Evolutionary conservation across 106 monocot species (phyloP), one percentile per base, ranked within the genome.

Genomic region (Chionographis japonica): DNA sequence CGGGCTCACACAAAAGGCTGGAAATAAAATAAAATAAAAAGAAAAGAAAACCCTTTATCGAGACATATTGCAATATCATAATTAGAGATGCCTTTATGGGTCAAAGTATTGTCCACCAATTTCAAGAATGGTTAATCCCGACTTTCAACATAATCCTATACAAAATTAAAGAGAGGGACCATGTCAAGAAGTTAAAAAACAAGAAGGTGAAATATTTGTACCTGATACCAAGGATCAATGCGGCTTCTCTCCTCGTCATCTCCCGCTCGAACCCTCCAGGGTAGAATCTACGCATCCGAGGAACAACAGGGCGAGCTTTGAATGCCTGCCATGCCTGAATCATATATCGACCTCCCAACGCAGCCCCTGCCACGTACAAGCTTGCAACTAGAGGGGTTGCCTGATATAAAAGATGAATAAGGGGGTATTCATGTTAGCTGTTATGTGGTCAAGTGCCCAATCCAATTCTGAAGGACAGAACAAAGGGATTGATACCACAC

Each of bases 231-330:
- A 94, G 90, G 63, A 90, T 90, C 43, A 90, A 64, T 56, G 94
- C 94, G 35, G 94, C 90, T 78, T 94, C 94, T 68, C 94, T 74
- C 59, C 77, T 82, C 20, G 83, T 94, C 94, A 94, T 94, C 50
- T 78, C 62, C 40, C 37, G 75, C 74, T 94, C 76, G 35, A 94
- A 94, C n/a, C 94, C 90, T 52, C 94, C 94, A 41, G 82, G 85
- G 52, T 85, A 94, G 69, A 94, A 94, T 56, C 75, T 75, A 11
- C 85, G 80, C 0, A 62, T 54, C 12, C 60, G 78, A 17, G 94
- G 90, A 37, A 78, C 74, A 56, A 75, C 37, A 0, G 85, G 85
- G 0, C 85, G 80, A 35, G 80, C 67, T 81, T 83, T 83, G 54
- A 79, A 86, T 19, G 79, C 83, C 52, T 88, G 87, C 90, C 90